Percentiles rank a stretch among this genome's conserved stretches.
These are phyloP conservation scores for Zymoseptoria pseudotritici DNA, from an alignment of 2,329 filamentous ascomycete species.

Conservation along the genomic window DNA sequence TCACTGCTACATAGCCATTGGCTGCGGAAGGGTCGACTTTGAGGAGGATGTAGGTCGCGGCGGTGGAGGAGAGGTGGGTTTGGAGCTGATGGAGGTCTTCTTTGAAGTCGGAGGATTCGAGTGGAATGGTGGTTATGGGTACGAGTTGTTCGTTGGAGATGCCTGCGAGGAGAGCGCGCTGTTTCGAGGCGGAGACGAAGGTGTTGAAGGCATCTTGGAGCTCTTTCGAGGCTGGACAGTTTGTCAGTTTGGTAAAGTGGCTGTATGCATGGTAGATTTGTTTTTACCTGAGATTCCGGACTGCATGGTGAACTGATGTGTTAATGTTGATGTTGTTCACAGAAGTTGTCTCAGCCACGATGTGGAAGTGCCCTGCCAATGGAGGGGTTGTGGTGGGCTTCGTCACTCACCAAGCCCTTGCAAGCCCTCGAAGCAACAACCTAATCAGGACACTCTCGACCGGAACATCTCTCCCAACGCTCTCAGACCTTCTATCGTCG, in stretches of 20 bases:
- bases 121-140: slow-evolving; percentile 50
- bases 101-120: slow-evolving; percentile 49
- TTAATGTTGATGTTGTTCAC: background rate
- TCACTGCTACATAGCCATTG: slow-evolving; percentile 57
- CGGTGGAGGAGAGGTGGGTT: slow-evolving; percentile 57
- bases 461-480: background rate
- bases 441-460: background rate
- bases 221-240: slow-evolving; percentile 62
- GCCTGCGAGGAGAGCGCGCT: slow-evolving; percentile 64
- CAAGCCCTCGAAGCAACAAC: background rate
- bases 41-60: slow-evolving; percentile 67
- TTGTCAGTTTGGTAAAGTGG: slow-evolving; percentile 1
- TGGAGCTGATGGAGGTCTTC: slow-evolving; percentile 57
- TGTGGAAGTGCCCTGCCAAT: background rate
- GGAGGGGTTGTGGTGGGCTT: background rate
- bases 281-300: slow-evolving; percentile 65
- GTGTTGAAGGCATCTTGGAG: slow-evolving; percentile 65
- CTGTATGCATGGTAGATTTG: background rate
- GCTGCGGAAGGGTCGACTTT: slow-evolving; percentile 51
- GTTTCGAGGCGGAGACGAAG: slow-evolving; percentile 53
- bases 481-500: background rate
- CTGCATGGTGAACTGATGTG: slow-evolving; percentile 51
- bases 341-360: background rate
- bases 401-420: no score
- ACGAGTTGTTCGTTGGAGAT: slow-evolving; percentile 63